Evolutionary conservation across 1,284 basidiomycete species (phyloP), one percentile per base, ranked within the genome.

Genomic region (Moesziomyces aphidis): DNA sequence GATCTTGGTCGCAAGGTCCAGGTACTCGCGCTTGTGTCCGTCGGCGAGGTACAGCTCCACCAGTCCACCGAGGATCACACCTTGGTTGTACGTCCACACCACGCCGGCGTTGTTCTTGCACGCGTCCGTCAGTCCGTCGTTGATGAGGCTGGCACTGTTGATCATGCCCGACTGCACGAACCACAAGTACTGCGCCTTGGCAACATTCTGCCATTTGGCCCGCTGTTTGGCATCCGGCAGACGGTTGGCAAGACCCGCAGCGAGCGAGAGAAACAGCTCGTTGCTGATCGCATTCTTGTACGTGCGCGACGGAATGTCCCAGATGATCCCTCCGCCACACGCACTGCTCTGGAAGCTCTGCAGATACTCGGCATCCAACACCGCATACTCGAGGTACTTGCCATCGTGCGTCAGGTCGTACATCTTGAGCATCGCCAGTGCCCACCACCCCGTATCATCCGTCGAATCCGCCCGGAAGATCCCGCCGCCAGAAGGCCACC

Each of bases 401-500:
- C 39, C 17, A 36, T 61, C 59, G 8, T 15, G 46, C 7, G 52
- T 61, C 28, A 61, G 54, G 43, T 61, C 59, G 19, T 50, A 61
- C 59, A 61, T 61, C 21, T 26, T 44, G 21, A 61, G 52, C 59
- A 61, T 55, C 3, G 52, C 59, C 9, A 61, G 59, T 17, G 59
- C 59, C n/a, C 50, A 61, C 59, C 59, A 61, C 28, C 59, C 59
- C n/a, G 59, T 61, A 42, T 61, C 59, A 23, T 61, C 59, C 26
- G 52, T 61, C 36, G 59, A 61, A 23, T 61, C 52, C 21, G 59
- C 59, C 7, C 59, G 52, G 48, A 61, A 61, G 52, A 55, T 55
- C 0, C 59, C 59, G 8, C 59, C 59, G 39, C 59, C 59, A 11
- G 46, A 50, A 9, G 52, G 59, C 55, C 55, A 63, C 55, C 61